Evolutionary conservation across 2,329 filamentous ascomycete genomes (phyloP), one percentile per base, ranked within the genome.

Genomic region (Aureobasidium sp.): DNA sequence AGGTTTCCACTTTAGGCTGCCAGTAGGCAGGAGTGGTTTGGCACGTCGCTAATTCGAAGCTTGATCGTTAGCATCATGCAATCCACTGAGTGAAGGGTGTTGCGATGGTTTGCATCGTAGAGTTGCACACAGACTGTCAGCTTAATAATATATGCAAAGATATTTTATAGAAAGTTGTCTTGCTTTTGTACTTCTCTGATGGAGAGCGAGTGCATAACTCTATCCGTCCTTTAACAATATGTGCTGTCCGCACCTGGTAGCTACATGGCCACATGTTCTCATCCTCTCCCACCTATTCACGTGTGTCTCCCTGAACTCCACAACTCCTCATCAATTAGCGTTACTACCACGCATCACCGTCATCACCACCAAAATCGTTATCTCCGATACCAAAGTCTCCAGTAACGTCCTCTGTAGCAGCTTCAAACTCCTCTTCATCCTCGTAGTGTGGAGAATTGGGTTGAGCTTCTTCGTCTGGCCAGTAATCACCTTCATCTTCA

Each of bases 401-500:
- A 10, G 48, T 60, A 3, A 55, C 23, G 31, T 62, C 59, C 16
- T 31, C 56, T 11, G 60, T 38, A 18, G 50, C 60, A 16, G 38
- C 60, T 20, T 45, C 50, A 29, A 54, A 64, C n/a, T 64, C 60
- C 15, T 54, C 60, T 25, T 64, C 59, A 16, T 62, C 60, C 20
- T 64, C 60, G 31, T 51, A 43, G n/a, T 53, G 20, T 33, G 60
- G 60, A 23, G 48, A 64, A 1, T 27, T 8, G 11, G 47, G 47
- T 45, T 54, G 60, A 13, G 25, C 31, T 47, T 54, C 50, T 47
- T 66, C 60, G 10, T 45, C 50, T 18, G 51, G 36, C 43, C 48
- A 62, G 48, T 67, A 64, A 20, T 66, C 69, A 11, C 47, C 58
- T 31, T 64, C 63, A 11, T 71, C 68, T 16, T 71, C 68, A 16